Evolutionary conservation across 2,329 filamentous ascomycete genomes (phyloP), one percentile per base, ranked within the genome.

Genomic region (Phialemonium atrogriseum): DNA sequence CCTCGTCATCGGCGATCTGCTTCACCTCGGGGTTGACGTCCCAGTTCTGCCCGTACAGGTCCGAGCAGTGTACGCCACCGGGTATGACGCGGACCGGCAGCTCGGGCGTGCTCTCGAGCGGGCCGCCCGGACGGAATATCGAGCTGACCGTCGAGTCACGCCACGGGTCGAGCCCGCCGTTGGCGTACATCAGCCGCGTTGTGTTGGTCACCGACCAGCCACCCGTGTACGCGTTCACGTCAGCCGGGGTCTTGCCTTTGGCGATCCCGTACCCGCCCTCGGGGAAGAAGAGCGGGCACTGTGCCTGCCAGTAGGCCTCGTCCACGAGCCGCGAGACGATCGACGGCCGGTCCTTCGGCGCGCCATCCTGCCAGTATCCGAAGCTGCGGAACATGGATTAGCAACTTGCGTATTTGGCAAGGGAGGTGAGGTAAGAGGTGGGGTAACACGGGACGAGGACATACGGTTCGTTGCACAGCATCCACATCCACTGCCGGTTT

Each of bases 401-500:
- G 22, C 10, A n/a, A 10, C 6, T 5, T 19, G 3, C 2, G 15
- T n/a, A 13, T n/a, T 5, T 4, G n/a, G n/a, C n/a, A n/a, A n/a
- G n/a, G 16, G 6, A 5, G 12, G 18, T 3, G 8, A 17, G 14
- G 21, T 33, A 23, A 24, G 11, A 10, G 16, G 4, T 12, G 9
- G 27, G 25, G 11, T 13, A 24, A 10, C 16, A 13, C 10, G 12
- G 18, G 14, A 10, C 7, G 14, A 13, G 11, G 0, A 30, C 42
- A 21, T 39, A 49, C 47, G 59, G 58, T 37, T 62, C 56, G 48
- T 74, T 73, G 55, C 71, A 75, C 5, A 64, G 54, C 49, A 75
- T 60, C 69, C 68, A 75, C 10, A 57, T 51, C 68, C 68, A 75
- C 41, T 73, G 69, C 4, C 69, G 55, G 48, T 70, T 60, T 20